These are phyloP conservation scores for Thinopyrum elongatum DNA, from an alignment of 176 grass and related monocot species.

Conservation along the genomic window DNA sequence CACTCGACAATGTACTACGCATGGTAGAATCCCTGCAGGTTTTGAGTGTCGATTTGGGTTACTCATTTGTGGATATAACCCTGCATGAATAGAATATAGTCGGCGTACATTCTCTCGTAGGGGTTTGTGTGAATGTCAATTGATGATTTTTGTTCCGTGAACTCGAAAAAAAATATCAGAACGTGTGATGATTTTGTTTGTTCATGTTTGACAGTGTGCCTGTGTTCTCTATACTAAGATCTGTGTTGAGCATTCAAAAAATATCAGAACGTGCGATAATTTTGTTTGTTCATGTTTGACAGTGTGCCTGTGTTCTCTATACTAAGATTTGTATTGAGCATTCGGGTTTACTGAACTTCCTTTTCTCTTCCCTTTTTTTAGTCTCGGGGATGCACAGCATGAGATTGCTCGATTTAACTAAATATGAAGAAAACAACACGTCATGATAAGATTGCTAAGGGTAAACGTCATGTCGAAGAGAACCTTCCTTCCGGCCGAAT, in stretches of 20 bases:
- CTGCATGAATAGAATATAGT: constrained; percentile 11
- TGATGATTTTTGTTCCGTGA: neutral
- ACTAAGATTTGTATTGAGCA: neutral
- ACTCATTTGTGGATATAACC: constrained; percentile 16
- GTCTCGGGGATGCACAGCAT: neutral
- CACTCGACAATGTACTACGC: neutral
- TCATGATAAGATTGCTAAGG: neutral
- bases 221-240: neutral
- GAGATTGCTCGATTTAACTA: neutral
- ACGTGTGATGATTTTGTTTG: neutral
- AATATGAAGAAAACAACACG: neutral
- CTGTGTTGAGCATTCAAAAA: neutral
- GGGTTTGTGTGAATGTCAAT: neutral
- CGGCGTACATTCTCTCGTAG: neutral
- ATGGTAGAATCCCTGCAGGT: neutral
- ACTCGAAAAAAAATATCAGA: neutral
- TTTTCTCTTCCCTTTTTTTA: neutral
- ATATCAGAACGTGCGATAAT: neutral
- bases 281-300: neutral
- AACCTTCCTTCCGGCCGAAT: neutral
- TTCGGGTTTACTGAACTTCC: neutral
- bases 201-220: neutral
- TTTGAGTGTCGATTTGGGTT: constrained; percentile 1
- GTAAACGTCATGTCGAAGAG: constrained; percentile 6
- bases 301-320: neutral